A percentile compares a stretch with the other conserved stretches of the same genome.
These are phyloP conservation scores for Coemansia furcata DNA, from an alignment of 192 early-diverging fungal genomes.

Conservation along the genomic window DNA sequence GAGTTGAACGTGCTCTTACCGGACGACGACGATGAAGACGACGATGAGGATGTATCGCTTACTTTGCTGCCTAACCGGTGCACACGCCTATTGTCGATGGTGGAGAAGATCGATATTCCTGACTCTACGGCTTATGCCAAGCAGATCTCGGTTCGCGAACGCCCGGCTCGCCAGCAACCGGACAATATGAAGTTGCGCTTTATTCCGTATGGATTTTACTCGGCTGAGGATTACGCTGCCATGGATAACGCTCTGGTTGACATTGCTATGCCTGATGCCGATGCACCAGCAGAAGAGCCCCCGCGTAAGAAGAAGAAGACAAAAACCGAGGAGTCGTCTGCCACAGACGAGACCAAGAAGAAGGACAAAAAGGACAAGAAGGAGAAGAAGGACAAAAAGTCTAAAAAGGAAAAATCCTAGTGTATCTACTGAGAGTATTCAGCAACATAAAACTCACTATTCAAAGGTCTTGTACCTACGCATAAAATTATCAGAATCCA, in stretches of 20 bases:
- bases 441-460: too few relatives aligned
- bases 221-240: conserved; percentile 39
- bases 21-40: conserved; percentile 24
- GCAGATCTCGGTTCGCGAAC: conserved; percentile 15
- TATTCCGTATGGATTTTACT: conserved; percentile 50
- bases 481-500: too few relatives aligned
- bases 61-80: conserved; percentile 29
- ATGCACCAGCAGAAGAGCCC: neutral
- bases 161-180: conserved; percentile 27
- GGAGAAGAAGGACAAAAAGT: neutral
- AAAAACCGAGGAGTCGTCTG: conserved; percentile 1
- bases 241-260: neutral
- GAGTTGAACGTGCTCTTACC: conserved; percentile 48
- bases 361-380: conserved; percentile 23
- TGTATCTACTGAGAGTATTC: too few relatives aligned
- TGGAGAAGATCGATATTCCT: conserved; percentile 38
- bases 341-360: conserved; percentile 9
- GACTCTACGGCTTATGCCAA: conserved; percentile 19
- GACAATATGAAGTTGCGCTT: conserved; percentile 49
- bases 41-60: conserved; percentile 3
- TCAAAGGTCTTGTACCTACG: too few relatives aligned
- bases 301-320: conserved; percentile 3
- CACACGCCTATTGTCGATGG: conserved; percentile 26
- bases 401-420: too few relatives aligned
- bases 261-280: neutral